Percentiles rank a stretch among this genome's conserved stretches.
These are phyloP conservation scores for Cenchrus purpureus DNA, from an alignment of 176 grass and related monocot species.

Conservation along the genomic window DNA sequence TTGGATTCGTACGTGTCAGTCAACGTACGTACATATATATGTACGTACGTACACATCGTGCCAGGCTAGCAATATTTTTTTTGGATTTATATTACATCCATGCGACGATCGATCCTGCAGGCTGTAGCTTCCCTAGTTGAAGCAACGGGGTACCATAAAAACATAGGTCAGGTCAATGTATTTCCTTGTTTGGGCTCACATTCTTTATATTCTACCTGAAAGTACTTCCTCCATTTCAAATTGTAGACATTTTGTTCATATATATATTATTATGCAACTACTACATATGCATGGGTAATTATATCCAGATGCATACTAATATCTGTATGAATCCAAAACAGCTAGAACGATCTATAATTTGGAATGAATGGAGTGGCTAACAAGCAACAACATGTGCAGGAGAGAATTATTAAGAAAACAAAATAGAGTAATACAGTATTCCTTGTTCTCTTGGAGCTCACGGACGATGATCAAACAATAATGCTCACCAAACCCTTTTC, in stretches of 20 bases:
- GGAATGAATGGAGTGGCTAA: no score
- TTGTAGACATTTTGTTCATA: no score
- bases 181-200: slow-evolving; percentile 7
- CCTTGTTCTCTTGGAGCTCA: slow-evolving; percentile 33
- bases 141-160: no score
- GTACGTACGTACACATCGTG: not conserved
- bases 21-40: not conserved
- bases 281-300: no score
- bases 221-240: no score
- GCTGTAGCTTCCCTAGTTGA: no score
- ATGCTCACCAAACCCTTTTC: not conserved
- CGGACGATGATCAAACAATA: slow-evolving; percentile 24
- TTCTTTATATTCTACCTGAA: not conserved
- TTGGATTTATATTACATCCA: no score
- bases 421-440: not conserved
- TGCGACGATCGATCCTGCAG: no score
- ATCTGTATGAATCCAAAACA: no score
- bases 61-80: not conserved
- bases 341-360: no score
- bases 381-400: slow-evolving; percentile 13
- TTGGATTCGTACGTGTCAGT: not conserved
- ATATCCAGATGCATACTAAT: no score
- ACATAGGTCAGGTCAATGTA: not conserved
- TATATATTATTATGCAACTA: no score
- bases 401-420: not conserved